Conservation (phyloP, 345 rosid genomes). For the Eucalyptus shirleyi region DNA sequence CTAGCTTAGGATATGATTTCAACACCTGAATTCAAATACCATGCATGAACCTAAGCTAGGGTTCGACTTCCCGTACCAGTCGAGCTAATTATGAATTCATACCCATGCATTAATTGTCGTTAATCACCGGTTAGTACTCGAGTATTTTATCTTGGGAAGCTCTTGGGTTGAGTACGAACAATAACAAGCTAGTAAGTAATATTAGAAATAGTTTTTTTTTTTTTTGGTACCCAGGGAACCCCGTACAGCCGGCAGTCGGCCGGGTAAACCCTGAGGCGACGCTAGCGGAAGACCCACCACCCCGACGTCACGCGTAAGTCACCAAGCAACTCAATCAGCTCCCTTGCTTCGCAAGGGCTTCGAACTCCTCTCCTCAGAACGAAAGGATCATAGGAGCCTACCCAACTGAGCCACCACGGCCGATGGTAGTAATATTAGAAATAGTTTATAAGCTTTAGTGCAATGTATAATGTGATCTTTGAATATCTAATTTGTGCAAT, state of each 20-base stretch:
- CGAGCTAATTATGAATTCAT: background rate
- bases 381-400: no score
- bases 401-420: no score
- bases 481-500: background rate
- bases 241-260: no score
- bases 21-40: background rate
- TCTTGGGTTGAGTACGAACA: background rate
- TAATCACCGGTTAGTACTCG: background rate
- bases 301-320: no score
- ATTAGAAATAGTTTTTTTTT: no score
- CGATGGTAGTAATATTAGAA: no score
- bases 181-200: background rate
- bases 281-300: no score
- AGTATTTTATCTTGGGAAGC: background rate
- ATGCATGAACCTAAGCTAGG: background rate
- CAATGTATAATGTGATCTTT: background rate
- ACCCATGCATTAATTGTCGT: background rate
- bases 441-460: background rate
- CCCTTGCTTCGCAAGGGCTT: no score
- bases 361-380: no score
- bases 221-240: no score
- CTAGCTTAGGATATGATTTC: background rate
- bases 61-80: background rate
- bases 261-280: no score
- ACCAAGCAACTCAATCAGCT: no score